These are phyloP conservation scores for Akanthomyces muscarius DNA, from an alignment of 2,329 filamentous ascomycete genomes.

Conservation along the genomic window DNA sequence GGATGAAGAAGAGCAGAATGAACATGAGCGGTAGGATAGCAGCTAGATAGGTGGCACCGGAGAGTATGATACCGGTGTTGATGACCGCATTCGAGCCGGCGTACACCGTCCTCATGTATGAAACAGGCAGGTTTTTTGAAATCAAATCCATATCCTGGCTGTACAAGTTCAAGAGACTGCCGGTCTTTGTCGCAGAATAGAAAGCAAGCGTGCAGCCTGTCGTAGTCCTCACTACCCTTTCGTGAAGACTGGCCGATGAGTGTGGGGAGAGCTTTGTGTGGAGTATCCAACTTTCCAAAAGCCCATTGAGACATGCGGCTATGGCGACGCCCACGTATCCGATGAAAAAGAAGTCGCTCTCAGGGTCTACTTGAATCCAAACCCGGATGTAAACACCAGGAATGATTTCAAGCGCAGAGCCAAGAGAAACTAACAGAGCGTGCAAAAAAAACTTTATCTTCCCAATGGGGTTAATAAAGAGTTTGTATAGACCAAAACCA, in stretches of 20 bases:
- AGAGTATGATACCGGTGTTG: neutral
- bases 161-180: neutral
- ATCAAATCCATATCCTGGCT: neutral
- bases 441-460: too few species aligned
- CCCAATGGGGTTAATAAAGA: too few species aligned
- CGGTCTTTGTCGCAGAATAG: neutral
- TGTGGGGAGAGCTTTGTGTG: neutral
- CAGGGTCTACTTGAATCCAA: too few species aligned
- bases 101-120: neutral
- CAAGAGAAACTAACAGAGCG: too few species aligned
- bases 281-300: too few species aligned
- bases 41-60: neutral
- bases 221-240: neutral
- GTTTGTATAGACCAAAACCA: too few species aligned
- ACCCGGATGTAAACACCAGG: too few species aligned
- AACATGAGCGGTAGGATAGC: neutral
- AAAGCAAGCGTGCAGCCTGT: neutral
- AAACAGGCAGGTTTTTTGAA: neutral
- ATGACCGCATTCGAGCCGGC: too few species aligned
- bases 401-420: too few species aligned
- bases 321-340: too few species aligned
- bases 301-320: too few species aligned
- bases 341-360: too few species aligned
- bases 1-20: conserved; percentile 19
- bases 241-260: neutral